Conservation (phyloP, 495 filamentous ascomycete genomes). For the Mytilinidion resinicola region DNA sequence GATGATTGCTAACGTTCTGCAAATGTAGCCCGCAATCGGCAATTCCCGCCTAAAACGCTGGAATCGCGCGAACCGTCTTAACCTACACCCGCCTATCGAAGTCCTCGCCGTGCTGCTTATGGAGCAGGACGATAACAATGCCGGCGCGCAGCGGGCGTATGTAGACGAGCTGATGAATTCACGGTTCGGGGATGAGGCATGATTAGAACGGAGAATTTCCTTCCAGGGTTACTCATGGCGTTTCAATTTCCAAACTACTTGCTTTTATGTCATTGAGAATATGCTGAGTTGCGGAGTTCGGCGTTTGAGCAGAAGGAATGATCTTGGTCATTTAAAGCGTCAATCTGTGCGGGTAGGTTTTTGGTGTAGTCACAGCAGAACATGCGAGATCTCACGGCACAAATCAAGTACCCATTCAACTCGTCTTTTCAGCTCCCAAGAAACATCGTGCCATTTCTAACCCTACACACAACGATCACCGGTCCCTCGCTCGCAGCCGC, state of each 20-base stretch:
- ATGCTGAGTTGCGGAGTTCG: neutral
- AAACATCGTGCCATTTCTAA: too few relatives aligned
- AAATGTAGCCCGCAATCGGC: constrained; percentile 74
- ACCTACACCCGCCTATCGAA: constrained; percentile 80
- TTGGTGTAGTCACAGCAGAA: too few relatives aligned
- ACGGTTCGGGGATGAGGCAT: constrained; percentile 4
- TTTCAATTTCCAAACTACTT: too few relatives aligned
- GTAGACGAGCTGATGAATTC: constrained; percentile 71
- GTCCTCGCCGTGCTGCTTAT: constrained; percentile 80
- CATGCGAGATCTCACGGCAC: too few relatives aligned
- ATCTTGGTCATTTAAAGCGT: too few relatives aligned
- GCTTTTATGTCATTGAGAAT: too few relatives aligned
- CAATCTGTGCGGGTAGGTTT: too few relatives aligned
- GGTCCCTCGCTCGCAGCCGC: too few relatives aligned
- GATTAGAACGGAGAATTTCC: neutral
- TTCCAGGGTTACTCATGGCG: too few relatives aligned
- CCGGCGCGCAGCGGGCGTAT: constrained; percentile 55
- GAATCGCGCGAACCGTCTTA: constrained; percentile 73
- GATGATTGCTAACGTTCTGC: constrained; percentile 1
- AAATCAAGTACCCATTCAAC: too few relatives aligned
- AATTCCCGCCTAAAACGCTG: constrained; percentile 77
- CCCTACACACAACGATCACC: too few relatives aligned
- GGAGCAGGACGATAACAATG: constrained; percentile 51
- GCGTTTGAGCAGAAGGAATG: neutral
- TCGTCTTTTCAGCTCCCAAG: too few relatives aligned